phyloP scores from a whole-genome alignment of 208 protist species.

The Leishmania turanica region DNA sequence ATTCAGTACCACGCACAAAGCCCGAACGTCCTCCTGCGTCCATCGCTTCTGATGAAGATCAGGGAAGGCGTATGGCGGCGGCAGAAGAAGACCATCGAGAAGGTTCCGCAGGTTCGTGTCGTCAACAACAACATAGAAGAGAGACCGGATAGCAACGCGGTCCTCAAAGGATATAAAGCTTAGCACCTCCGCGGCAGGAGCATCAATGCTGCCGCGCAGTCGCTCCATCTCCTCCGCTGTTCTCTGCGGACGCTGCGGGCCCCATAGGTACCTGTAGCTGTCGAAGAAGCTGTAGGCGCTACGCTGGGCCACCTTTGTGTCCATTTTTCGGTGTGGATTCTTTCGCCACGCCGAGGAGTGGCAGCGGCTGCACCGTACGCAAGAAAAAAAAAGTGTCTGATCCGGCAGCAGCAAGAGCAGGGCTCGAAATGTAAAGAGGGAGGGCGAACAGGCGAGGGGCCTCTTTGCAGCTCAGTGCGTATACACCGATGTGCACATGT shows the following conservation, averaged over 20 bases:
- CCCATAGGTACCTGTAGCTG: conserved; percentile 65
- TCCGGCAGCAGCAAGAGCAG: not conserved
- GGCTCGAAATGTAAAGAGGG: not conserved
- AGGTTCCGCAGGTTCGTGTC: conserved; percentile 50
- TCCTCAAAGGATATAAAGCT: conserved; percentile 52
- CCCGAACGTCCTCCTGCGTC: conserved; percentile 43
- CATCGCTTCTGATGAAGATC: conserved; percentile 40
- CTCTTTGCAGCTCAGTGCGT: not conserved
- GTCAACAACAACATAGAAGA: conserved; percentile 65
- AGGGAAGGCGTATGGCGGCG: conserved; percentile 56
- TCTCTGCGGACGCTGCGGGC: conserved; percentile 38
- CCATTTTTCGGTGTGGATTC: not conserved
- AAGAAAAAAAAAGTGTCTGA: not conserved
- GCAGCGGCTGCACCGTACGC: not conserved
- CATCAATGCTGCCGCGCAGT: conserved; percentile 7
- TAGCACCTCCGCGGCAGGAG: not conserved
- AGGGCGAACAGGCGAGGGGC: too few relatives aligned
- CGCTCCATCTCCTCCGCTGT: conserved; percentile 30
- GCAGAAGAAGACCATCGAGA: conserved; percentile 69
- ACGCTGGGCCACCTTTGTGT: not conserved
- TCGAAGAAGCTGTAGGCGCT: conserved; percentile 42
- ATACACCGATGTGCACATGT: not conserved
- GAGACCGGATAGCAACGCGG: conserved; percentile 55
- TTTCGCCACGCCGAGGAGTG: not conserved
- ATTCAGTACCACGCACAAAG: conserved; percentile 43